phyloP scores from a whole-genome alignment of 1,284 basidiomycete genomes.

The Malassezia arunalokei region DNA sequence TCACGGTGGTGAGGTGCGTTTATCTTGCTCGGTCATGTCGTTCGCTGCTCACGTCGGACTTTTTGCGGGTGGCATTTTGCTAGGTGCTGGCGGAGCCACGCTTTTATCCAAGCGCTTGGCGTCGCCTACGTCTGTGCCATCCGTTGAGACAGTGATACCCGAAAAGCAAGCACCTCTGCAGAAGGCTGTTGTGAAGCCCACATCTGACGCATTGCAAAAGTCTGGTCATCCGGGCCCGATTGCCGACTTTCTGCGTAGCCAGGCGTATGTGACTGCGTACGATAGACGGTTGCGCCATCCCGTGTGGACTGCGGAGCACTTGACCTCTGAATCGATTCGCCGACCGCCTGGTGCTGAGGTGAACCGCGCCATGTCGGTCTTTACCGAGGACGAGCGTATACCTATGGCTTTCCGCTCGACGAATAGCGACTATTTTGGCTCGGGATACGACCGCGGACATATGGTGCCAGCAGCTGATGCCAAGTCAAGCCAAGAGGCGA shows the following conservation, averaged over 20 bases:
- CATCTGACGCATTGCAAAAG: conserved; percentile 9
- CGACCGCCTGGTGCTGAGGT: conserved; percentile 43
- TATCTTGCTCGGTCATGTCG: conserved; percentile 56
- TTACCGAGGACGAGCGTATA: conserved; percentile 69
- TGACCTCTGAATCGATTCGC: conserved; percentile 57
- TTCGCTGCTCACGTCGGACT: conserved; percentile 80
- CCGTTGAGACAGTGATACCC: not conserved
- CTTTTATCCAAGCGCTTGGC: conserved; percentile 59
- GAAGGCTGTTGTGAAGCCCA: not conserved
- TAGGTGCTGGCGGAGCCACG: conserved; percentile 55
- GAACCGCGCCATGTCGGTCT: conserved; percentile 56
- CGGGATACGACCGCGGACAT: conserved; percentile 81
- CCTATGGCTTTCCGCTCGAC: conserved; percentile 71
- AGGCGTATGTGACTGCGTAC: conserved; percentile 77
- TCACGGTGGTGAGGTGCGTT: not conserved
- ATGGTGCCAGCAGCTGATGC: conserved; percentile 97
- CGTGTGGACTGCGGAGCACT: conserved; percentile 86
- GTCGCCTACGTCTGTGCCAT: conserved; percentile 27
- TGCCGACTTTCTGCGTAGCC: conserved; percentile 63
- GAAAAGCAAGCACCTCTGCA: conserved; percentile 25
- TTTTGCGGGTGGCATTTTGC: conserved; percentile 58
- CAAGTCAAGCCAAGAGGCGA: conserved; percentile 75
- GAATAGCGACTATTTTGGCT: conserved; percentile 65
- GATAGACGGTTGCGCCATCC: conserved; percentile 82
- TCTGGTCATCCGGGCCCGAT: conserved; percentile 57